Evolutionary conservation across 257 asterid genomes (phyloP), one percentile per base, ranked within the genome.

Genomic region (Jasminum sambac): DNA sequence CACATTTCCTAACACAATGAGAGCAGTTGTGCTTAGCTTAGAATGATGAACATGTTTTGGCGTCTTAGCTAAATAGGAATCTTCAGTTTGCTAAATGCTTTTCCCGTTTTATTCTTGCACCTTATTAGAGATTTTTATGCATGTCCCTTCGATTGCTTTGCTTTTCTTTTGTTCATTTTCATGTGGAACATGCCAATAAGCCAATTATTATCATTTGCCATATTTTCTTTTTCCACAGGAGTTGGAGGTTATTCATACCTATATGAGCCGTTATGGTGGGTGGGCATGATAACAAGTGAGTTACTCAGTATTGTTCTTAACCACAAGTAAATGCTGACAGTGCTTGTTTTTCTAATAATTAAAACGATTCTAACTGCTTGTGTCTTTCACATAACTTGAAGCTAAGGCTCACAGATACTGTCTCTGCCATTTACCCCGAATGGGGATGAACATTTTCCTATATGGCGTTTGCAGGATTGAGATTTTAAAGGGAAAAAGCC

Each of bases 231-330:
- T 59, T 16, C 38, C 59, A 46, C 89, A 91, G 96, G 96, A 34
- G 82, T 75, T 66, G 98, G 98, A 79, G 98, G 98, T 12, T 91
- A 87, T 77, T 86, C 96, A 21, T 89, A 91, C 78, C 76, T 91
- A 42, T 77, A 79, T 25, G 98, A 91, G 80, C 96, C 96, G 40
- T 82, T 88, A n/a, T 91, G 98, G 98, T 91, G 98, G 96, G 80
- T 84, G 25, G 98, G 98, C 77, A 84, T 89, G 96, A 86, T 89
- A 43, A 78, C 95, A 67, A 92, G 98, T 88, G 74, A 86, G 92
- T 64, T 73, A 9, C 41, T 36, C 55, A 16, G 65, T 38, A 25
- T 48, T 40, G 40, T 64, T 65, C 65, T 67, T 61, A 25, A 17
- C 57, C 50, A 62, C 64, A 10, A 40, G 37, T 8, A 50, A 50